Evolutionary conservation across 1,284 basidiomycete species (phyloP), one percentile per base, ranked within the genome.

Genomic region (Filobasidium uniguttulatum): DNA sequence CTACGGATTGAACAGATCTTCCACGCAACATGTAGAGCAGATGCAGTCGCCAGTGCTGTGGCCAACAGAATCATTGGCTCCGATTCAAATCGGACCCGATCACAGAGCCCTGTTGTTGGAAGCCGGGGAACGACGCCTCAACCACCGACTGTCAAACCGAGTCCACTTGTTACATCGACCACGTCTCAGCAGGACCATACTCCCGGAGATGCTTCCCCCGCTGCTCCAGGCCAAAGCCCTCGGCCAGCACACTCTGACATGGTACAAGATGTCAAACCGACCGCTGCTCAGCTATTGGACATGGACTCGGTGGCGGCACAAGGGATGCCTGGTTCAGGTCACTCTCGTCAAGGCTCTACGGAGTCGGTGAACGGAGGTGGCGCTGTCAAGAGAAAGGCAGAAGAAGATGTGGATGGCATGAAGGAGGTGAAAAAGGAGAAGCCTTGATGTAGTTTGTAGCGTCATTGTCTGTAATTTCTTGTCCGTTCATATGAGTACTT

Each of bases 1-100:
- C n/a, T n/a, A n/a, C n/a, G n/a, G n/a, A n/a, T n/a, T 15, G 6
- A n/a, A 5, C 58, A 85, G 80, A 78, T 91, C 61, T 93, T 81
- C 64, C 89, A 94, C 71, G 88, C 89, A 37, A 91, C 87, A 3
- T 93, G 89, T 68, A 81, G 85, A 66, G 82, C 85, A 25, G 88
- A 93, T 53, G 59, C 65, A 25, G 56, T 64, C 36, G 51, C 46
- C 8, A 57, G 60, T 2, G 57, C 55, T 2, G 54, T 57, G 1
- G 57, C 62, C 3, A 52, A 51, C 17, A 46, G 54, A 37, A 43
- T 46, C 7, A 44, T 34, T 7, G 46, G 38, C 1, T 17, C 23
- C 20, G 40, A 31, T 17, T 41, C 29, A 40, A 52, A 12, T 19
- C 12, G 10, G 10, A 28, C 9, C 37, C 46, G 50, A 10, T 45